Evolutionary conservation across 768 basidiomycete genomes (phyloP).

Genomic region (Paxillus ammoniavirescens): DNA sequence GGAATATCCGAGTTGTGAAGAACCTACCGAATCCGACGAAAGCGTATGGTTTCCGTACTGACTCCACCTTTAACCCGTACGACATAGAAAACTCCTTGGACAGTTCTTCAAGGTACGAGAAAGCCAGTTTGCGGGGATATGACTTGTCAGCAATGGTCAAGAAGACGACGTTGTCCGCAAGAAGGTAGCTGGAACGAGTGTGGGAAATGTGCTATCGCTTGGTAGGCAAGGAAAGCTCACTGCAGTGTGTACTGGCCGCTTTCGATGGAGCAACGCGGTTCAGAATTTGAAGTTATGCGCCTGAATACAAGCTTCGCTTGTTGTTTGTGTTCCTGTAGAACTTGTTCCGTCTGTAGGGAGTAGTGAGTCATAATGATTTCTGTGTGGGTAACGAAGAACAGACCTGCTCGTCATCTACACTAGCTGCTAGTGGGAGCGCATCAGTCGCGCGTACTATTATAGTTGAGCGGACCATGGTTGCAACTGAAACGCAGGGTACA

Average conservation of each 20-base stretch:
- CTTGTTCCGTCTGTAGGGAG: conserved; percentile 76
- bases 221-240: conserved; percentile 47
- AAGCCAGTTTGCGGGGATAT: conserved; percentile 94
- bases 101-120: conserved; percentile 95
- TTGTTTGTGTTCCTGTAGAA: conserved; percentile 96
- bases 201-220: conserved; percentile 4
- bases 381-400: conserved; percentile 12
- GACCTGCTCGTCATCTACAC: conserved; percentile 97
- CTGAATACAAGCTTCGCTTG: conserved; percentile 97
- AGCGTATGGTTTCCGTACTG: conserved; percentile 94
- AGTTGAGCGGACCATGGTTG: conserved; percentile 80
- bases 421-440: conserved; percentile 89
- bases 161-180: conserved; percentile 91
- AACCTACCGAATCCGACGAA: conserved; percentile 94
- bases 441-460: conserved; percentile 83
- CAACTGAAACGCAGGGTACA: neutral
- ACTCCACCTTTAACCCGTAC: conserved; percentile 92
- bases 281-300: conserved; percentile 89
- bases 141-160: conserved; percentile 95
- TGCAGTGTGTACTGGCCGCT: conserved; percentile 94
- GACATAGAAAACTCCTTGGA: conserved; percentile 93
- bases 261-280: conserved; percentile 96
- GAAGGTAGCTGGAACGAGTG: conserved; percentile 73
- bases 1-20: neutral
- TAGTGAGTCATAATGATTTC: conserved; percentile 2